phyloP scores from a whole-genome alignment of 192 early-diverging fungal genomes.

The Paraglomus occultum region DNA sequence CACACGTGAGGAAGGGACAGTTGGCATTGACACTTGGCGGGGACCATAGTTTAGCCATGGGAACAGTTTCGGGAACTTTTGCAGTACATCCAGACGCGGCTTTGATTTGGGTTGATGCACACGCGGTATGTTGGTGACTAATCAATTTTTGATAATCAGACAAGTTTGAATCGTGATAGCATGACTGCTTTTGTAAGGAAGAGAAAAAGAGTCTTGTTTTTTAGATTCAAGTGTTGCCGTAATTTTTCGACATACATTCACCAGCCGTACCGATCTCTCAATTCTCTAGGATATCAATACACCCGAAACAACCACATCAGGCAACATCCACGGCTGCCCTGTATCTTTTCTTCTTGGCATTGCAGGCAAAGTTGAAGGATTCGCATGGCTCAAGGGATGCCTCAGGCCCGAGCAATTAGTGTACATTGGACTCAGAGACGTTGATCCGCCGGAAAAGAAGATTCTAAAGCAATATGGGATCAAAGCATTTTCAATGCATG shows the following conservation, averaged over 20 bases:
- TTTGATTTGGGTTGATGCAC: conserved; percentile 95
- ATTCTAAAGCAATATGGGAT: conserved; percentile 80
- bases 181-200: not conserved
- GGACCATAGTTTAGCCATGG: conserved; percentile 93
- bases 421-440: conserved; percentile 95
- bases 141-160: conserved; percentile 1
- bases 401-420: conserved; percentile 76
- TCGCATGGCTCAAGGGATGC: conserved; percentile 79
- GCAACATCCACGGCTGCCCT: conserved; percentile 96
- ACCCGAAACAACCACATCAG: conserved; percentile 77
- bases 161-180: not conserved
- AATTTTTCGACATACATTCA: too few relatives aligned
- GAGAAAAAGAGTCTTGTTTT: not conserved
- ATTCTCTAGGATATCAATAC: conserved; percentile 83
- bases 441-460: conserved; percentile 86
- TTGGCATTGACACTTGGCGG: conserved; percentile 91
- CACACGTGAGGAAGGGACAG: conserved; percentile 61
- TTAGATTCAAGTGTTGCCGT: not conserved
- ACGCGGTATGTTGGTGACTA: conserved; percentile 61
- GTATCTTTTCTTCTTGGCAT: conserved; percentile 86
- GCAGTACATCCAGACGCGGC: conserved; percentile 75
- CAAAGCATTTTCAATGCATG: conserved; percentile 95
- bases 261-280: not conserved
- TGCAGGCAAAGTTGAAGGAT: conserved; percentile 59
- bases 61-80: conserved; percentile 79